phyloP scores from a whole-genome alignment of 495 filamentous ascomycete genomes.

The Lasiosphaeria hispida region DNA sequence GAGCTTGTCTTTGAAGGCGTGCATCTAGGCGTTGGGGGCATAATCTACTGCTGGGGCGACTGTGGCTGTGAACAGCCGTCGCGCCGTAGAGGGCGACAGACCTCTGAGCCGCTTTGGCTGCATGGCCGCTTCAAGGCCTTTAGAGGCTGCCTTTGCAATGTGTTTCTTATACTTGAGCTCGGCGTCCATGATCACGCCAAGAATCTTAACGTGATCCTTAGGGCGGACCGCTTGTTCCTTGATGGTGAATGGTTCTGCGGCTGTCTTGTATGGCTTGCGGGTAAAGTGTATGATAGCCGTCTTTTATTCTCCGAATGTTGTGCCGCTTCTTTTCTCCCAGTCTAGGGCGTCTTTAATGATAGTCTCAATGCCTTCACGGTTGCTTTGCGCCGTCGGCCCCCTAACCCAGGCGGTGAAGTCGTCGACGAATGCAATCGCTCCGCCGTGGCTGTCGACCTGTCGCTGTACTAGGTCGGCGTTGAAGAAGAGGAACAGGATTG shows the following conservation, averaged over 20 bases:
- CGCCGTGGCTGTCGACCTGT: neutral
- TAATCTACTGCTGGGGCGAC: constrained; percentile 36
- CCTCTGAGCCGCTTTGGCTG: constrained; percentile 29
- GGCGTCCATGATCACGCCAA: neutral
- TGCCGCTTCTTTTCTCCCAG: neutral
- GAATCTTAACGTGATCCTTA: too few relatives aligned
- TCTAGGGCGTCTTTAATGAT: neutral
- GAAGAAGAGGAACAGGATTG: constrained; percentile 11
- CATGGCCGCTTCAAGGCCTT: constrained; percentile 33
- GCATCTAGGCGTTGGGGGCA: constrained; percentile 36
- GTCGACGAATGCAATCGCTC: constrained; percentile 7
- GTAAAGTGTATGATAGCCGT: neutral
- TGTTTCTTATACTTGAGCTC: constrained; percentile 27
- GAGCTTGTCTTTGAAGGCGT: constrained; percentile 27
- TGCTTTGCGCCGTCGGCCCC: too few relatives aligned
- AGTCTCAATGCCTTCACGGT: neutral
- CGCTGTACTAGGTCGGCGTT: constrained; percentile 11
- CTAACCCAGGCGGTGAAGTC: too few relatives aligned
- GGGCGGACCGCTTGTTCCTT: too few relatives aligned
- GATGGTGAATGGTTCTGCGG: neutral
- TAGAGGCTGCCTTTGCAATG: constrained; percentile 27
- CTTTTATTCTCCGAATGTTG: neutral
- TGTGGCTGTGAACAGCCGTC: constrained; percentile 32
- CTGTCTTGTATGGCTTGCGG: neutral
- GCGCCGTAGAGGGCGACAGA: constrained; percentile 29